Percentiles rank a stretch among this genome's conserved stretches.
phyloP scores from a whole-genome alignment of 352 stramenopile species.

The Phytophthora sansomeana region DNA sequence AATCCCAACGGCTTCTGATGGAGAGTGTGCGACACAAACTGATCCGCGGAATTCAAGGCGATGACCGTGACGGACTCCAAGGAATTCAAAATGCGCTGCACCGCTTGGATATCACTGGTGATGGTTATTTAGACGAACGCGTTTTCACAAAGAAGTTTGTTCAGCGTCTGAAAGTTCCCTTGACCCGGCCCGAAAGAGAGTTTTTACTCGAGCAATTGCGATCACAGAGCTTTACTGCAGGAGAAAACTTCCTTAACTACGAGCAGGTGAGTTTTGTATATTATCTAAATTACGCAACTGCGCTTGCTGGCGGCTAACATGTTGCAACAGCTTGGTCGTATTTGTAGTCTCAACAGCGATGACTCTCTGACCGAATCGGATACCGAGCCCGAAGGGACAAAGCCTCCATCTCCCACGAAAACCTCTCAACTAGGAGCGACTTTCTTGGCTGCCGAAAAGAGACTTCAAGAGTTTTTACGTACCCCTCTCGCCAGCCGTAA shows the following conservation, averaged over 20 bases:
- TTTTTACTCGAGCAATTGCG: conserved; percentile 60
- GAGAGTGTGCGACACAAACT: conserved; percentile 66
- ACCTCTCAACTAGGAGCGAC: conserved; percentile 33
- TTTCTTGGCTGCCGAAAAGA: conserved; percentile 48
- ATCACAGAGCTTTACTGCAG: conserved; percentile 12
- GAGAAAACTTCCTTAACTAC: conserved; percentile 51
- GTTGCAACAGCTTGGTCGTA: conserved; percentile 29
- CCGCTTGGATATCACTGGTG: conserved; percentile 41
- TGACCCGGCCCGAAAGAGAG: conserved; percentile 55
- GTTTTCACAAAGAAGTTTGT: conserved; percentile 56
- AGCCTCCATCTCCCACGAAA: conserved; percentile 19
- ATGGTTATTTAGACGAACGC: conserved; percentile 48
- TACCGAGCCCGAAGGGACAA: conserved; percentile 20
- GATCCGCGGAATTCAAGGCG: conserved; percentile 47
- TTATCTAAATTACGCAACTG: not conserved
- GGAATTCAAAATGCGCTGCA: conserved; percentile 54
- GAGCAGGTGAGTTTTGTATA: conserved; percentile 42
- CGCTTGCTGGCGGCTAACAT: not conserved
- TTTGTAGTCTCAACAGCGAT: conserved; percentile 66
- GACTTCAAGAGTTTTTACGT: conserved; percentile 50
- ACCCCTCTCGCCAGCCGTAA: conserved; percentile 6
- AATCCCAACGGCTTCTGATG: conserved; percentile 54
- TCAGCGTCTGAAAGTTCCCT: conserved; percentile 43
- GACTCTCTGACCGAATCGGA: conserved; percentile 51
- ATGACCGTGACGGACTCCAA: conserved; percentile 44